Conservation (phyloP, 768 basidiomycete species). For the Pleurotus platypus region DNA sequence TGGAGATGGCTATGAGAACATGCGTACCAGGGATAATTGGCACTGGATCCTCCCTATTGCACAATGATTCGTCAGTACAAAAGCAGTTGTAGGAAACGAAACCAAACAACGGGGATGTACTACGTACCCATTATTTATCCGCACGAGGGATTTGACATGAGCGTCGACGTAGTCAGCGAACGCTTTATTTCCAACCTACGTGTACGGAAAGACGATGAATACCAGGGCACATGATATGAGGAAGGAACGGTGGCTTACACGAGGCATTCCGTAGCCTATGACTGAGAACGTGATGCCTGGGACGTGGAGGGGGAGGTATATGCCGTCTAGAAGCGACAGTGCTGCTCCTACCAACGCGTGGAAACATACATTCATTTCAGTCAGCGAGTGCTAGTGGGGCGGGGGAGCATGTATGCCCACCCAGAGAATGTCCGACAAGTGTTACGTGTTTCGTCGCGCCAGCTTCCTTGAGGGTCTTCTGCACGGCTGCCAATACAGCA, state of each 20-base stretch:
- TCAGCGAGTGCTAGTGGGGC: neutral
- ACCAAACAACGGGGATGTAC: no score
- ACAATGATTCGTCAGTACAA: neutral
- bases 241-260: constrained; percentile 27
- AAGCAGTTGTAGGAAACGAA: neutral
- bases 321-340: constrained; percentile 49
- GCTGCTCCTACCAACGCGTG: constrained; percentile 39
- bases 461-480: constrained; percentile 28
- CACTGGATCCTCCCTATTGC: constrained; percentile 31
- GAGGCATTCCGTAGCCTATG: constrained; percentile 39
- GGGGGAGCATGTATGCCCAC: neutral
- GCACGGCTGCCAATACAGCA: constrained; percentile 37
- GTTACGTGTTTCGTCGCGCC: constrained; percentile 30
- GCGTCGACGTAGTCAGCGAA: constrained; percentile 62
- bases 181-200: constrained; percentile 51
- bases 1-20: neutral
- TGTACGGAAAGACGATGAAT: neutral
- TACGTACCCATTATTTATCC: constrained; percentile 54
- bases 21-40: constrained; percentile 30
- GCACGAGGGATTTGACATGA: constrained; percentile 37
- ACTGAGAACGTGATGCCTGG: constrained; percentile 27
- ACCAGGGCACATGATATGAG: constrained; percentile 8
- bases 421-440: constrained; percentile 43
- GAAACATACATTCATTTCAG: no score
- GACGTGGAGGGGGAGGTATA: constrained; percentile 52